Evolutionary conservation across 345 rosid genomes (phyloP), one percentile per base, ranked within the genome.

Genomic region (Eucalyptus regnans): DNA sequence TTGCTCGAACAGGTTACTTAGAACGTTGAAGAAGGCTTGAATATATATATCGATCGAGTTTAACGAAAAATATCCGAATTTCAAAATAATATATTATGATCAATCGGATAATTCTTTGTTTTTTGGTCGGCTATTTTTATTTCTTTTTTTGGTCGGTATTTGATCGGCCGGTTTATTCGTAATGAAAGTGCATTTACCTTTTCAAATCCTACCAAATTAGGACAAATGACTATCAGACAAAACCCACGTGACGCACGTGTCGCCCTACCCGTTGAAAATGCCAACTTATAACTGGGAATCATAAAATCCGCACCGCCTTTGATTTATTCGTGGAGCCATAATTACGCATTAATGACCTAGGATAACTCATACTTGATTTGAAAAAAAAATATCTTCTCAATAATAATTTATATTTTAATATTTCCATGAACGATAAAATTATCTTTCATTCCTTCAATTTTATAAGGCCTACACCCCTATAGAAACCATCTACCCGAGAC

Each of bases 341-440:
- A 64, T n/a, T n/a, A n/a, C 76, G 4, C 4, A 64, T 64, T 14
- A 14, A 64, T 64, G 76, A 64, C 18, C 18, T 14, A 4, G 33
- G n/a, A 33, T 1, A 15, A 64, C 76, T 62, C 68, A 29, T 62
- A 62, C 29, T 27, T 27, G 33, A 13, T 62, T 62, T 27, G 68
- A 29, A 62, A 62, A 60, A 23, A 7, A 52, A 52, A 20, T 20
- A 52, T 7, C 3, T 4, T 25, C 6, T 11, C 13, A 58, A 58
- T 25, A 58, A 52, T 8, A 52, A 58, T 25, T 58, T 12, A 10
- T 58, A 5, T 58, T 58, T 5, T 23, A 58, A 25, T 12, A 60
- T 5, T 60, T 60, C 25, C 54, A 14, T 3, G 2, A 2, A 6
- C 3, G 7, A 2, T 51, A 51, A 5, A 15, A 15, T 2, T 51